phyloP scores from a whole-genome alignment of 306 rosid species.

The Dryas octopetala region DNA sequence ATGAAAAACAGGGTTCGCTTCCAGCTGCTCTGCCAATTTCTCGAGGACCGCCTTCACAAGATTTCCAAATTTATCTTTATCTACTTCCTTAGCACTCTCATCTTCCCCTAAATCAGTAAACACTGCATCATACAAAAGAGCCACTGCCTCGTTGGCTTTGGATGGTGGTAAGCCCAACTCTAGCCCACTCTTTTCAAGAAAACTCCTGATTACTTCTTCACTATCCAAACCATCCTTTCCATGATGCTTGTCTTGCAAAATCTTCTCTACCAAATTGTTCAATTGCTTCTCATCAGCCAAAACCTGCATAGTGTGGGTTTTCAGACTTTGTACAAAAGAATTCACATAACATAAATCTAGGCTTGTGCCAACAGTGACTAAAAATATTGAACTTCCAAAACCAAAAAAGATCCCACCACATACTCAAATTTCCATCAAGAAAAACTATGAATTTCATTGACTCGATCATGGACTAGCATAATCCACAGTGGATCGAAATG shows the following conservation, averaged over 20 bases:
- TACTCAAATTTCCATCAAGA: background rate
- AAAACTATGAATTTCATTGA: background rate
- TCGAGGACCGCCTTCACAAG: conserved; percentile 56
- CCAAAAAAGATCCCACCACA: background rate
- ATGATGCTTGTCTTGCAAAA: conserved; percentile 43
- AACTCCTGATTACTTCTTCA: conserved; percentile 48
- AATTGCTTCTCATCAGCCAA: conserved; percentile 69
- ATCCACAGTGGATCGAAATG: background rate
- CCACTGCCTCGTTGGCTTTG: conserved; percentile 59
- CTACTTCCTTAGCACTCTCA: conserved; percentile 33
- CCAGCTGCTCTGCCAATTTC: conserved; percentile 75
- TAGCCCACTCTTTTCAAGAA: conserved; percentile 54
- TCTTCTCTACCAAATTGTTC: conserved; percentile 44
- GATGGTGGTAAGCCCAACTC: conserved; percentile 63
- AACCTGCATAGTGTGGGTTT: conserved; percentile 47
- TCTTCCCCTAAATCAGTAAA: conserved; percentile 53
- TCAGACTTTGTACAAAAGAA: background rate
- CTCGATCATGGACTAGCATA: too few relatives aligned
- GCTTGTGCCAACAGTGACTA: background rate
- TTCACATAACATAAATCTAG: background rate
- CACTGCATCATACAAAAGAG: conserved; percentile 62
- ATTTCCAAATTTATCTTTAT: conserved; percentile 40
- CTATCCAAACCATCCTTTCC: conserved; percentile 39
- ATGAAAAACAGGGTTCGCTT: conserved; percentile 68
- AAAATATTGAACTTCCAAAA: background rate